Evolutionary conservation across 176 grass and related monocot genomes (phyloP).

Genomic region (Avena atlantica): DNA sequence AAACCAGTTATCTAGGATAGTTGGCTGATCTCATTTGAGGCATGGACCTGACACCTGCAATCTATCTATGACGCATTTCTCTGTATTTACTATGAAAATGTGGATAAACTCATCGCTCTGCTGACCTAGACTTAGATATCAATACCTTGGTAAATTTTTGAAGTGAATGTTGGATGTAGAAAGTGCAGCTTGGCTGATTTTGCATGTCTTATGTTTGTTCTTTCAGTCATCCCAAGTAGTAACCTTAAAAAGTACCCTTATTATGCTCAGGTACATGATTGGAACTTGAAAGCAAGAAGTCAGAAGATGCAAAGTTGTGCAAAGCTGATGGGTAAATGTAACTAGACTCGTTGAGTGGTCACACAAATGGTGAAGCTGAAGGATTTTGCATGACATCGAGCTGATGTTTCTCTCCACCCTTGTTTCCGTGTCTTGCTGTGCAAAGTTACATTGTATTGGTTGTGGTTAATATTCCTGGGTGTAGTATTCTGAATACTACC

Average conservation of each 20-base stretch:
- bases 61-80: not conserved
- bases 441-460: constrained; percentile 53
- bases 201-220: not conserved
- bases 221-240: not conserved
- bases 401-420: constrained; percentile 51
- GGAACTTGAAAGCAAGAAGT: constrained; percentile 42
- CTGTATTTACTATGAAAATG: not conserved
- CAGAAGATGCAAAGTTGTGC: constrained; percentile 36
- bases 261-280: constrained; percentile 16
- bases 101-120: not conserved
- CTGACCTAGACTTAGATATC: not conserved
- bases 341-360: constrained; percentile 46
- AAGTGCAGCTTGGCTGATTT: not conserved
- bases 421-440: constrained; percentile 36
- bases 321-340: constrained; percentile 44
- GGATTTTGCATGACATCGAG: constrained; percentile 51
- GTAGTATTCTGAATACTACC: constrained; percentile 13
- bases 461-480: constrained; percentile 55
- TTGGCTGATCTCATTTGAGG: not conserved
- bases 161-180: not conserved
- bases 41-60: not conserved
- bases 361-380: constrained; percentile 38
- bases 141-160: not conserved
- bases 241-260: not conserved
- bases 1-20: constrained; percentile 6